These are phyloP conservation scores for Amphirosellinia nigrospora DNA, from an alignment of 495 filamentous ascomycete species.

Conservation along the genomic window DNA sequence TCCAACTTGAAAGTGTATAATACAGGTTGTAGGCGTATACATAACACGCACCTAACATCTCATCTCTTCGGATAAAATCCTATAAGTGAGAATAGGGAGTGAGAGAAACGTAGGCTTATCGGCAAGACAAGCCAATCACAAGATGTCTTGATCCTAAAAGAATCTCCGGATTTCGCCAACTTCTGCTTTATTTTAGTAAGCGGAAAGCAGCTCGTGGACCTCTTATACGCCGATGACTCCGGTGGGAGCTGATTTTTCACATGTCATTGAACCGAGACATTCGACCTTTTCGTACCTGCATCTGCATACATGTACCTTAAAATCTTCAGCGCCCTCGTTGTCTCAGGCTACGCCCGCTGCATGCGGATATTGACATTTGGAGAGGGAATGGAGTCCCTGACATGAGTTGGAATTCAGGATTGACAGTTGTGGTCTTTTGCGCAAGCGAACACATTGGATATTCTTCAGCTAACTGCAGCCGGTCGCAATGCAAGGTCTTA, in stretches of 20 bases:
- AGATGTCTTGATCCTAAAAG: not conserved
- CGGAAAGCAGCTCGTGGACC: not conserved
- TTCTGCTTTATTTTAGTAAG: not conserved
- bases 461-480: not conserved
- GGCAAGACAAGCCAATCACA: conserved; percentile 17
- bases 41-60: no score
- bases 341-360: not conserved
- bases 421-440: not conserved
- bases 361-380: not conserved
- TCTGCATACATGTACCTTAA: not conserved
- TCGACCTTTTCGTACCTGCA: not conserved
- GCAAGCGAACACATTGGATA: not conserved
- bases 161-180: conserved; percentile 22
- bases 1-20: no score
- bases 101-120: conserved; percentile 12
- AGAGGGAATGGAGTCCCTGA: no score
- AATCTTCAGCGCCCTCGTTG: not conserved
- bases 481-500: no score
- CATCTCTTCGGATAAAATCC: not conserved
- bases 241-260: conserved; percentile 9
- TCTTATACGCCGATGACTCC: not conserved
- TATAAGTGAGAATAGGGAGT: no score
- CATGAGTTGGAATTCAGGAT: no score
- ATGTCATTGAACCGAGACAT: not conserved
- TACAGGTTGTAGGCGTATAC: no score